phyloP scores from a whole-genome alignment of 768 basidiomycete species.

The Kwoniella europaea region DNA sequence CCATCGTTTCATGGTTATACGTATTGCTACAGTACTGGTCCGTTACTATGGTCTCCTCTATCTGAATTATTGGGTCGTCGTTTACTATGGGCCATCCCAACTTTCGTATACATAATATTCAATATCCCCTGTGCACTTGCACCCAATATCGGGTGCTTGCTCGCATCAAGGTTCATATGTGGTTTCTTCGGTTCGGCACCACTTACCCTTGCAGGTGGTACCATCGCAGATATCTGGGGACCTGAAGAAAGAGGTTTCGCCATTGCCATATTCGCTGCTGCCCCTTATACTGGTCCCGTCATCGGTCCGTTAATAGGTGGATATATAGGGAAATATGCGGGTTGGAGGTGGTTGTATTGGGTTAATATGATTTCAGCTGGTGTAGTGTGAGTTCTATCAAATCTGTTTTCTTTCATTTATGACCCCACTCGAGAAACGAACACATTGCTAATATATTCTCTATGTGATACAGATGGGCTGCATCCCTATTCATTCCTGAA shows the following conservation, averaged over 20 bases:
- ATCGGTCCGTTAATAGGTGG: slow-evolving; percentile 56
- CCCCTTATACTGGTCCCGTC: slow-evolving; percentile 54
- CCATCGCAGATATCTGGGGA: slow-evolving; percentile 52
- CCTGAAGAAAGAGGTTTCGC: slow-evolving; percentile 50
- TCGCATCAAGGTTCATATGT: slow-evolving; percentile 53
- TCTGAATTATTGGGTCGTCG: slow-evolving; percentile 53
- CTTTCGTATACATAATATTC: slow-evolving; percentile 52
- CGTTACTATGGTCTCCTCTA: slow-evolving; percentile 54
- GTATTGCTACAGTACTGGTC: slow-evolving; percentile 39
- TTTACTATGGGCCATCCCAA: slow-evolving; percentile 44
- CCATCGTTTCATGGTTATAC: background rate
- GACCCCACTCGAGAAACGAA: no score
- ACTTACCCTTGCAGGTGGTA: slow-evolving; percentile 51
- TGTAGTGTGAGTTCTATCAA: slow-evolving; percentile 28
- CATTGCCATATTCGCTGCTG: slow-evolving; percentile 53
- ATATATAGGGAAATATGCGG: slow-evolving; percentile 48
- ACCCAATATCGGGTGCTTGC: slow-evolving; percentile 45
- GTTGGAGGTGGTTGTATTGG: slow-evolving; percentile 59
- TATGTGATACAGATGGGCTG: slow-evolving; percentile 19
- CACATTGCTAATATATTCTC: background rate
- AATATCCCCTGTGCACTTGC: slow-evolving; percentile 56
- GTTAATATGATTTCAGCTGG: slow-evolving; percentile 54
- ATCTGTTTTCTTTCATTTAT: no score
- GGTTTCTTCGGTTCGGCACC: slow-evolving; percentile 52
- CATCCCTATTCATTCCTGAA: slow-evolving; percentile 49